phyloP scores from a whole-genome alignment of 192 early-diverging fungal species.

The Backusella circina region DNA sequence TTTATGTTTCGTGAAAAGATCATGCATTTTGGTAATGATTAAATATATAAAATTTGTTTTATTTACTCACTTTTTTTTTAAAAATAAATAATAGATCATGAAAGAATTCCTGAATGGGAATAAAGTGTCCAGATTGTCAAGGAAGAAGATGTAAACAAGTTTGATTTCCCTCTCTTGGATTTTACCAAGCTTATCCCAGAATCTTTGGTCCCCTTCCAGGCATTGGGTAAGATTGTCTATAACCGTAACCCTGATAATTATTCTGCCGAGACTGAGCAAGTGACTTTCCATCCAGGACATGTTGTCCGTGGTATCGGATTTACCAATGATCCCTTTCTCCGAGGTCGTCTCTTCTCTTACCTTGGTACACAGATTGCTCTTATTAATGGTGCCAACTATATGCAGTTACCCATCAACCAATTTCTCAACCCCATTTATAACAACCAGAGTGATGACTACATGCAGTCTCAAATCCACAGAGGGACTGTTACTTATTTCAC shows the following conservation, averaged over 20 bases:
- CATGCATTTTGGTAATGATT: constrained; percentile 21
- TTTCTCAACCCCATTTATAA: constrained; percentile 38
- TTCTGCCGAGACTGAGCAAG: constrained; percentile 47
- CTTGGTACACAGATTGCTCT: constrained; percentile 45
- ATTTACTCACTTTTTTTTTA: neutral
- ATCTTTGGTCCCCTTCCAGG: constrained; percentile 31
- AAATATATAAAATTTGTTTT: neutral
- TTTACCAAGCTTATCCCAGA: constrained; percentile 48
- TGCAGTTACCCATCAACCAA: constrained; percentile 45
- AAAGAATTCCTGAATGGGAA: constrained; percentile 39
- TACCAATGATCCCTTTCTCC: constrained; percentile 42
- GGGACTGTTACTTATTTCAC: constrained; percentile 31
- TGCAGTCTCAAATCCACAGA: constrained; percentile 23
- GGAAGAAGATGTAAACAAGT: constrained; percentile 28
- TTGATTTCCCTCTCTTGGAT: constrained; percentile 43
- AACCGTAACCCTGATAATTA: constrained; percentile 43
- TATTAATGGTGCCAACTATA: constrained; percentile 37
- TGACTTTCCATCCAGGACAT: constrained; percentile 37
- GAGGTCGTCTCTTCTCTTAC: constrained; percentile 45
- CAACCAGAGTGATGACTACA: constrained; percentile 44
- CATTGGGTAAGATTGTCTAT: constrained; percentile 41
- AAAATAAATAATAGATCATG: constrained; percentile 6
- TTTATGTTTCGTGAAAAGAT: constrained; percentile 24
- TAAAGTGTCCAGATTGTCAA: constrained; percentile 39
- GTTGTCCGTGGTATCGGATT: constrained; percentile 43